Percentiles rank a stretch among this genome's conserved stretches.
Evolutionary conservation across 176 grass and related monocot genomes (phyloP).

Genomic region (Eleusine indica): DNA sequence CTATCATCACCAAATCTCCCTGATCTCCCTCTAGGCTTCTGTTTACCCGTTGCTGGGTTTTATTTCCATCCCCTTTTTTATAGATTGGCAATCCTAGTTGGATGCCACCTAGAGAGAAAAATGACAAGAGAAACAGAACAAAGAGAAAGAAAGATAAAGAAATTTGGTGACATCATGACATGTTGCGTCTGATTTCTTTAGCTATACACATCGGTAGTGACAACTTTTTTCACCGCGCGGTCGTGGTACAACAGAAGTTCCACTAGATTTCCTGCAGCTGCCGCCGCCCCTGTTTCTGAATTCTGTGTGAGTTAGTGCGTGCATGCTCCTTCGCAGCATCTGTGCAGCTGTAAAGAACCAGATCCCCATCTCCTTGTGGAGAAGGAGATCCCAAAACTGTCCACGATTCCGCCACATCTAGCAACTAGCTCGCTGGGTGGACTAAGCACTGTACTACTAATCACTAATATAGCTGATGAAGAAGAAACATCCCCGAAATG

Average conservation of each 20-base stretch:
- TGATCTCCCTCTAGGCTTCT: background rate
- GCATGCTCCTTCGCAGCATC: constrained; percentile 25
- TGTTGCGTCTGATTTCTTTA: constrained; percentile 61
- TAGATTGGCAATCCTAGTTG: constrained; percentile 19
- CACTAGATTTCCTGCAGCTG: constrained; percentile 55
- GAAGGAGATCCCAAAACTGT: constrained; percentile 63
- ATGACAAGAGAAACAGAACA: background rate
- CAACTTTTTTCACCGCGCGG: constrained; percentile 42
- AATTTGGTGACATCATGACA: constrained; percentile 26
- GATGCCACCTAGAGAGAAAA: constrained; percentile 9
- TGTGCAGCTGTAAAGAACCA: constrained; percentile 27
- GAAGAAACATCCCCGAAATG: constrained; percentile 32
- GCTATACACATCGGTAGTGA: constrained; percentile 51
- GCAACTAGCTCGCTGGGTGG: background rate
- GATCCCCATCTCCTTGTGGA: constrained; percentile 48
- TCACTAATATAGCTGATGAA: constrained; percentile 39
- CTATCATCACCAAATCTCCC: background rate
- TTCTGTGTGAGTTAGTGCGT: background rate
- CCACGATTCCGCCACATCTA: constrained; percentile 37
- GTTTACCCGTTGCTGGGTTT: background rate
- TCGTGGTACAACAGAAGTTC: constrained; percentile 57
- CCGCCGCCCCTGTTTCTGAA: background rate
- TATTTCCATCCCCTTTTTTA: background rate
- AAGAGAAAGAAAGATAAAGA: background rate
- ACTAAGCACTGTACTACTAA: constrained; percentile 42